A percentile compares a stretch with the other conserved stretches of the same genome.
Conservation (phyloP, 2,329 filamentous ascomycete species). For the Berkeleyomyces basicola region DNA sequence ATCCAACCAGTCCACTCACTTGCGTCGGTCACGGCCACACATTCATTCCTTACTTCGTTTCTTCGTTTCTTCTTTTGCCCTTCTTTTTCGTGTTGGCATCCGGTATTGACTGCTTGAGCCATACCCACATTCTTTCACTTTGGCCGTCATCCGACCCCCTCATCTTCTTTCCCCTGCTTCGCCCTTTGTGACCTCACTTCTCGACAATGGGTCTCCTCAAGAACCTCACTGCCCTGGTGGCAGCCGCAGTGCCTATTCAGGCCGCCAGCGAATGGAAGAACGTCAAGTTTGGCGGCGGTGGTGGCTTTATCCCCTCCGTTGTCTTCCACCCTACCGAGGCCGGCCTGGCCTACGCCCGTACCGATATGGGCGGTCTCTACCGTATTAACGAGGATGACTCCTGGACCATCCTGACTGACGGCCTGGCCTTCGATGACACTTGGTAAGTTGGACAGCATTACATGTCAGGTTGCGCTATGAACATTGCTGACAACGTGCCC, state of each 20-base stretch:
- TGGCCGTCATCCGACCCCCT: background rate
- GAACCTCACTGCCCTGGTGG: slow-evolving; percentile 10
- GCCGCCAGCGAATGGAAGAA: slow-evolving; percentile 30
- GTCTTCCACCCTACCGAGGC: slow-evolving; percentile 36
- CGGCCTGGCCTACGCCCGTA: slow-evolving; percentile 37
- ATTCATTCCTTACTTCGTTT: background rate
- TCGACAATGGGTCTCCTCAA: background rate
- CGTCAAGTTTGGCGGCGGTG: slow-evolving; percentile 37
- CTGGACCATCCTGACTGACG: slow-evolving; percentile 37
- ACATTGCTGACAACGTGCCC: slow-evolving; percentile 9
- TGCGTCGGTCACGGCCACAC: background rate
- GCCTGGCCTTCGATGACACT: slow-evolving; percentile 25
- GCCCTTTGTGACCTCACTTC: background rate
- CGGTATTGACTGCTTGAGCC: background rate
- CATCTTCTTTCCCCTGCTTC: background rate
- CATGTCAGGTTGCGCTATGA: background rate
- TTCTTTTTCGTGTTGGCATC: background rate
- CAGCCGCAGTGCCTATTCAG: slow-evolving; percentile 17
- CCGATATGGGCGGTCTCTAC: slow-evolving; percentile 42
- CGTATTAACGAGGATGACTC: slow-evolving; percentile 37
- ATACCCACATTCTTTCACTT: background rate
- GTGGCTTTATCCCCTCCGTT: slow-evolving; percentile 39
- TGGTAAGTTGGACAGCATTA: slow-evolving; percentile 23
- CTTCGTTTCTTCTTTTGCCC: background rate
- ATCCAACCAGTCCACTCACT: background rate